Conservation (phyloP, 2,329 filamentous ascomycete species). For the Dactylellina sp. region DNA sequence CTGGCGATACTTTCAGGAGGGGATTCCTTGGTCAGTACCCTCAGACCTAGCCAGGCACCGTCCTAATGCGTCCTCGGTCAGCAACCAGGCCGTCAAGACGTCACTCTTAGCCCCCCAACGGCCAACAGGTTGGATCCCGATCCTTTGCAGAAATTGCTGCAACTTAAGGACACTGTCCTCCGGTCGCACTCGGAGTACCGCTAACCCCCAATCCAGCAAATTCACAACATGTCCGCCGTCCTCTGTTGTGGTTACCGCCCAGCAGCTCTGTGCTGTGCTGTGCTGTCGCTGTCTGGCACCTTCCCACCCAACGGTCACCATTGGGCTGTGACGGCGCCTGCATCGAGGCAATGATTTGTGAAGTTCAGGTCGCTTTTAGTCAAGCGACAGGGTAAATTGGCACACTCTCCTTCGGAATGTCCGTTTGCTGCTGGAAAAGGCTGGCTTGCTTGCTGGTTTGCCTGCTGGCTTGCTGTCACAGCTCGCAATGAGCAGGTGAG, state of each 20-base stretch:
- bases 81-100: neutral
- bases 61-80: neutral
- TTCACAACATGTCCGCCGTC: neutral
- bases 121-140: neutral
- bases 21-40: slow-evolving; percentile 9
- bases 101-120: neutral
- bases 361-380: neutral
- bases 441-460: neutral
- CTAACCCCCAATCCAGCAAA: no score
- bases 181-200: slow-evolving; percentile 38
- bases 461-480: no score
- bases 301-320: neutral
- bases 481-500: no score
- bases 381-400: slow-evolving; percentile 8
- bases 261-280: no score
- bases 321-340: slow-evolving; percentile 9
- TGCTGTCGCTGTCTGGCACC: slow-evolving; percentile 8
- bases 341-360: slow-evolving; percentile 24
- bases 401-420: slow-evolving; percentile 38
- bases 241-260: slow-evolving; percentile 39
- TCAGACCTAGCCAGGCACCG: slow-evolving; percentile 3
- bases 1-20: slow-evolving; percentile 12
- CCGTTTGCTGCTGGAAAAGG: slow-evolving; percentile 14
- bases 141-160: neutral
- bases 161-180: neutral